Percentiles rank a stretch among this genome's conserved stretches.
phyloP scores from a whole-genome alignment of 2,329 filamentous ascomycete genomes.

The Monosporascus sp. region DNA sequence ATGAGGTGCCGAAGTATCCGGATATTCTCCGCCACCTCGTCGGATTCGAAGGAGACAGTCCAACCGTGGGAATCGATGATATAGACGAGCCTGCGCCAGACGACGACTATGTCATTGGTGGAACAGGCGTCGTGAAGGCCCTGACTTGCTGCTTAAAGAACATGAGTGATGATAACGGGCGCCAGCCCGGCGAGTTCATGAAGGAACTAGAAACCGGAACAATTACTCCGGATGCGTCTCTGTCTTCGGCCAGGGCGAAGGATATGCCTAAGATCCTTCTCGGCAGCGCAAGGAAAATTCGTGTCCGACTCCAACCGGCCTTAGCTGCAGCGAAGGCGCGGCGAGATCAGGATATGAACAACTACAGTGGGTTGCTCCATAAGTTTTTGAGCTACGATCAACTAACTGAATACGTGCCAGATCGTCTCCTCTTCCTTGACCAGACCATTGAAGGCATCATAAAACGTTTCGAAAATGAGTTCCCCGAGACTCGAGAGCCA shows the following conservation, averaged over 20 bases:
- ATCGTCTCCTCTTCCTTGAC: constrained; percentile 79
- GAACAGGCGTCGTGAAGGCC: constrained; percentile 91
- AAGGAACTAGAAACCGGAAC: constrained; percentile 47
- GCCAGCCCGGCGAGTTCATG: constrained; percentile 46
- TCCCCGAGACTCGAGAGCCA: constrained; percentile 70
- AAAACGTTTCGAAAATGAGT: constrained; percentile 92
- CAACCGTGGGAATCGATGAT: constrained; percentile 45
- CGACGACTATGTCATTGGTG: constrained; percentile 92
- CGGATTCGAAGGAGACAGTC: constrained; percentile 54
- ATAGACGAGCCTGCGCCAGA: constrained; percentile 70
- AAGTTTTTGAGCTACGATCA: not conserved
- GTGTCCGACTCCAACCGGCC: constrained; percentile 74
- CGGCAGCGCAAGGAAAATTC: constrained; percentile 82
- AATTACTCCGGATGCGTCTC: constrained; percentile 34
- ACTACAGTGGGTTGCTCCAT: constrained; percentile 60
- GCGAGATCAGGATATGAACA: constrained; percentile 61
- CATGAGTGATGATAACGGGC: constrained; percentile 58
- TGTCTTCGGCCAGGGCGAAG: constrained; percentile 62
- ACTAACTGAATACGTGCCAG: constrained; percentile 35
- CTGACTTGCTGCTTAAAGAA: constrained; percentile 86
- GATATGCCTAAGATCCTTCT: constrained; percentile 91
- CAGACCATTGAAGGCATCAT: constrained; percentile 87
- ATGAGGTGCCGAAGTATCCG: constrained; percentile 49
- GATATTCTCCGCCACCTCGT: constrained; percentile 85
- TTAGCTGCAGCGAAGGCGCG: constrained; percentile 67